A percentile compares a stretch with the other conserved stretches of the same genome.
These are phyloP conservation scores for Pichia kluyveri DNA, from an alignment of 805 yeast species.

Conservation along the genomic window DNA sequence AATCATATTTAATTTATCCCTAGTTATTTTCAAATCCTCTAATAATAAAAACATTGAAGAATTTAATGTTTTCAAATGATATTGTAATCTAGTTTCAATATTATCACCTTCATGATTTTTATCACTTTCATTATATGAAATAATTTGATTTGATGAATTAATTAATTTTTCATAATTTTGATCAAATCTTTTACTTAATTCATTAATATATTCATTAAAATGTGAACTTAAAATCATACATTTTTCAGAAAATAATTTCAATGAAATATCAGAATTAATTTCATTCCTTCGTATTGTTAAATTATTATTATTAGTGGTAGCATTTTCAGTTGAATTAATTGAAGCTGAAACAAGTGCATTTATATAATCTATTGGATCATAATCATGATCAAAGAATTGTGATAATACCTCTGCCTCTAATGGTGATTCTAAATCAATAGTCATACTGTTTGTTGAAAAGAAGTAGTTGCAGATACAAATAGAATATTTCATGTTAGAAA, in stretches of 20 bases:
- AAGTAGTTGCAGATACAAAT: too few relatives aligned
- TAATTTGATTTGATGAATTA: slow-evolving; percentile 32
- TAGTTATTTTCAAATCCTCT: slow-evolving; percentile 33
- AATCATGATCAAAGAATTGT: slow-evolving; percentile 62
- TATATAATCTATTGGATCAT: slow-evolving; percentile 55
- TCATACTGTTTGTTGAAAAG: not conserved
- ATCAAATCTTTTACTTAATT: slow-evolving; percentile 46
- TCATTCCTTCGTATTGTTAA: slow-evolving; percentile 18
- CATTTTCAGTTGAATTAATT: slow-evolving; percentile 12
- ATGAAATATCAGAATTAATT: slow-evolving; percentile 13
- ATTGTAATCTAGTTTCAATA: slow-evolving; percentile 49
- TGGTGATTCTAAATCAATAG: slow-evolving; percentile 5
- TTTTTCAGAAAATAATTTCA: slow-evolving; percentile 9
- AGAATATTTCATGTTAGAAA: too few relatives aligned
- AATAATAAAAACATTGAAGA: slow-evolving; percentile 50
- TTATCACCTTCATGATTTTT: slow-evolving; percentile 7
- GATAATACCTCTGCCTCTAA: slow-evolving; percentile 32
- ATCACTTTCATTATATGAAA: slow-evolving; percentile 1
- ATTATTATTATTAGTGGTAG: slow-evolving; percentile 5
- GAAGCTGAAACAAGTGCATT: slow-evolving; percentile 42
- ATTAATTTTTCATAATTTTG: slow-evolving; percentile 39
- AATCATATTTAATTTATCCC: slow-evolving; percentile 16
- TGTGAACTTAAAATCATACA: slow-evolving; percentile 47
- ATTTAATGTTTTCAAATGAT: slow-evolving; percentile 52
- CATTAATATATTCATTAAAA: slow-evolving; percentile 54